These are phyloP conservation scores for Saccharomycopsis olivae DNA, from an alignment of 805 yeast genomes.

Conservation along the genomic window DNA sequence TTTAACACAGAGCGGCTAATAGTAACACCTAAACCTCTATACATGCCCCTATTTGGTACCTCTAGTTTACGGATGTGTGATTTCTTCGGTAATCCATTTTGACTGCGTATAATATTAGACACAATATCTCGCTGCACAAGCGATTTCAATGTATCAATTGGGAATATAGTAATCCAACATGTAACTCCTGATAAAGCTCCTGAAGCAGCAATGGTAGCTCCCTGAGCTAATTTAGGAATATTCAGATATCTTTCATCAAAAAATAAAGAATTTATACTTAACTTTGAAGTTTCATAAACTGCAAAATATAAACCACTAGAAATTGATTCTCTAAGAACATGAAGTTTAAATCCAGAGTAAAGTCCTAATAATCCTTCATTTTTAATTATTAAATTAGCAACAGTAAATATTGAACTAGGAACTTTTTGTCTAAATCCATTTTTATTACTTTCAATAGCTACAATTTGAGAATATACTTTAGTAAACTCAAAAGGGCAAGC, in stretches of 20 bases:
- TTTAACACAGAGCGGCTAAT: slow-evolving; percentile 59
- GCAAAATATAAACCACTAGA: slow-evolving; percentile 69
- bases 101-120: slow-evolving; percentile 46
- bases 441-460: slow-evolving; percentile 28
- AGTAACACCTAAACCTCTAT: slow-evolving; percentile 72
- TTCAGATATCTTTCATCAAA: slow-evolving; percentile 24
- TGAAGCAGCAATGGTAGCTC: slow-evolving; percentile 53
- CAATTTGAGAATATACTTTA: slow-evolving; percentile 70
- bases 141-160: slow-evolving; percentile 73
- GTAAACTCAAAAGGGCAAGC: slow-evolving; percentile 84
- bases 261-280: slow-evolving; percentile 25
- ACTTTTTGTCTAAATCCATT: slow-evolving; percentile 19
- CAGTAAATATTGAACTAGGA: slow-evolving; percentile 26
- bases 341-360: slow-evolving; percentile 65
- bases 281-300: slow-evolving; percentile 63
- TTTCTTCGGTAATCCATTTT: slow-evolving; percentile 34
- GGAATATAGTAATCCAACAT: slow-evolving; percentile 68
- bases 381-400: slow-evolving; percentile 43
- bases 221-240: slow-evolving; percentile 31
- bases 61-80: slow-evolving; percentile 24
- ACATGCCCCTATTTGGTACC: slow-evolving; percentile 42
- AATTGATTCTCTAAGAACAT: slow-evolving; percentile 54
- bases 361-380: slow-evolving; percentile 54
- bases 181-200: slow-evolving; percentile 76
- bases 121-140: slow-evolving; percentile 66